phyloP scores from a whole-genome alignment of 2,329 filamentous ascomycete species.

The Colletotrichum liriopes region DNA sequence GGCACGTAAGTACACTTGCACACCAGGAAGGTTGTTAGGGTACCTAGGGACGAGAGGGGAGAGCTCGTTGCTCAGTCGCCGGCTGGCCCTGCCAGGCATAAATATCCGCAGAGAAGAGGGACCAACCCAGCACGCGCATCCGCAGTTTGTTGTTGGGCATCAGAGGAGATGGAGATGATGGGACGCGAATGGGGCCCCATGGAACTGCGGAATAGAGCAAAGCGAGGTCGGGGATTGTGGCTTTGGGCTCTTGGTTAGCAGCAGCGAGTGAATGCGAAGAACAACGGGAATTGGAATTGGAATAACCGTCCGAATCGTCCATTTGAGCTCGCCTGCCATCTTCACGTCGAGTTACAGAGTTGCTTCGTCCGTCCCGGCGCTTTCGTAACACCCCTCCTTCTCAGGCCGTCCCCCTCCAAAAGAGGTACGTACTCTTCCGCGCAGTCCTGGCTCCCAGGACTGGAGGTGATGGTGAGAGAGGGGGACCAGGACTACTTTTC shows the following conservation, averaged over 20 bases:
- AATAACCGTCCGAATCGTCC: conserved; percentile 23
- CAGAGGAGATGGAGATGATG: conserved; percentile 10
- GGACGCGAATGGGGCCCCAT: conserved; percentile 8
- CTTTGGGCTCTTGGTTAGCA: neutral
- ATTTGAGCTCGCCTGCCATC: conserved; percentile 36
- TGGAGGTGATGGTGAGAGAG: neutral
- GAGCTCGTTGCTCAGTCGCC: neutral
- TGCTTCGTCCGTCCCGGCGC: conserved; percentile 31
- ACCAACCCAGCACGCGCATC: conserved; percentile 11
- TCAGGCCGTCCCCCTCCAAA: conserved; percentile 16
- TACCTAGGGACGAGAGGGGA: neutral
- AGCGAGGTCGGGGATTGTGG: neutral
- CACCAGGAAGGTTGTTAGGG: neutral
- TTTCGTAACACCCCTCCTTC: conserved; percentile 39
- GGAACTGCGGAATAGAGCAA: neutral
- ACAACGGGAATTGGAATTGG: neutral
- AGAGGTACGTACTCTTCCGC: conserved; percentile 1
- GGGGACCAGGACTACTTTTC: neutral
- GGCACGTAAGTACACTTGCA: neutral
- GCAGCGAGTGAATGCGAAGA: neutral
- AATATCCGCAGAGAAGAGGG: conserved; percentile 2
- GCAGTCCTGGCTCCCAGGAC: neutral
- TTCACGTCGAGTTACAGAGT: conserved; percentile 40
- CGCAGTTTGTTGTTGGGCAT: conserved; percentile 23
- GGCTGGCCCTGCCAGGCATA: conserved; percentile 10